Evolutionary conservation across 306 rosid genomes (phyloP), one percentile per base, ranked within the genome.

Genomic region (Cucurbita ficifolia): DNA sequence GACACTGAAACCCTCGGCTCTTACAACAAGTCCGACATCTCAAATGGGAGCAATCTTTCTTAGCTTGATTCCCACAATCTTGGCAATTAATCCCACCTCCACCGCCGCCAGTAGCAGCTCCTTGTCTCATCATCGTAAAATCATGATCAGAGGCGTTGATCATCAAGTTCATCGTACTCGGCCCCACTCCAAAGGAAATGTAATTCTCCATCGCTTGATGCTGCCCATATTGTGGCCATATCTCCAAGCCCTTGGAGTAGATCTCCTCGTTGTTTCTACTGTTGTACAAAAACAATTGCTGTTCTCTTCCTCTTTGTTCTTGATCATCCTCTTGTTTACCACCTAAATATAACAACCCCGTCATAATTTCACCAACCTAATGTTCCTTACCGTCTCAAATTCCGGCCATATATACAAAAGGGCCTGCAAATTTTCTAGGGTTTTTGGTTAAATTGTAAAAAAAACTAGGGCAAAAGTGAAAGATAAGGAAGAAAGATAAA

Each of bases 1-100:
- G 84, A 49, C 94, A 88, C 24, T 81, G 90, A 84, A 88, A 77
- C 86, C 94, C 94, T 84, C 94, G 84, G 64, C 91, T 88, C 74
- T 83, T 86, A 33, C 94, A 88, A 51, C 94, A 88, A 49, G 94
- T 88, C 52, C 94, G 80, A 76, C 94, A 88, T 62, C 94, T 75
- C 24, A 81, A 86, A 67, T 88, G 87, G 0, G 81, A 7, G 59
- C 94, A 88, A 21, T 86, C 90, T 76, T 88, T 88, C 86, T 88
- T 88, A 0, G 94, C 87, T 60, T 88, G 94, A 75, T 88, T 88
- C 0, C 94, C 94, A 52, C 94, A 88, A 50, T 88, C 94, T 62
- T 88, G 91, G 70, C 94, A 88, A 46, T 86, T 88, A 79, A 88
- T 78, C 8, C 82, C 80, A 4, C 80, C 74, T 10, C 77, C 82